phyloP scores from a whole-genome alignment of 495 filamentous ascomycete species.

The Penicillium pulvis region DNA sequence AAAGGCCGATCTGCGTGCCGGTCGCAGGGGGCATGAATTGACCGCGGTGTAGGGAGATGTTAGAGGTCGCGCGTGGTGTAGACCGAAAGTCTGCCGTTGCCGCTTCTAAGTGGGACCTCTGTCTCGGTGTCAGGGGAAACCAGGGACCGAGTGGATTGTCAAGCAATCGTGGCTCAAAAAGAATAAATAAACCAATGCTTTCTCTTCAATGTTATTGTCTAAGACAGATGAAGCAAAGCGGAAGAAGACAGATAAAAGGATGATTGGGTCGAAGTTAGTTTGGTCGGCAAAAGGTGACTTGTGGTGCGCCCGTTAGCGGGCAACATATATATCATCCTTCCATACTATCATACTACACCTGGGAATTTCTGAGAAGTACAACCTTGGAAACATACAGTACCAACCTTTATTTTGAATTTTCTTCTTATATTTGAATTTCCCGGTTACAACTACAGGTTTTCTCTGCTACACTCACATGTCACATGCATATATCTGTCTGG shows the following conservation, averaged over 20 bases:
- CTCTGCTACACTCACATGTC: too few relatives aligned
- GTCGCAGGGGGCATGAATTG: conserved; percentile 30
- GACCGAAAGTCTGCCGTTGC: conserved; percentile 33
- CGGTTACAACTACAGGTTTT: too few relatives aligned
- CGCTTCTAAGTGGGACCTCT: conserved; percentile 33
- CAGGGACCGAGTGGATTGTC: conserved; percentile 28
- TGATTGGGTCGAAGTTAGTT: conserved; percentile 25
- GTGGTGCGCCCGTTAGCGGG: conserved; percentile 11
- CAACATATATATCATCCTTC: conserved; percentile 3
- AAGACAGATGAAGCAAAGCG: not conserved
- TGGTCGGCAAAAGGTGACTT: conserved; percentile 23
- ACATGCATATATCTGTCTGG: too few relatives aligned
- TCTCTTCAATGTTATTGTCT: not conserved
- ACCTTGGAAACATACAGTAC: too few relatives aligned
- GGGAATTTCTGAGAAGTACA: not conserved
- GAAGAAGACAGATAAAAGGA: conserved; percentile 11
- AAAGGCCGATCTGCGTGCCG: conserved; percentile 32
- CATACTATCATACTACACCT: not conserved
- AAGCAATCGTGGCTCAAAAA: conserved; percentile 1
- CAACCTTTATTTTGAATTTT: too few relatives aligned
- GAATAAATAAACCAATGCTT: conserved; percentile 8
- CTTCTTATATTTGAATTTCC: too few relatives aligned
- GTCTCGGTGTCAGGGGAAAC: conserved; percentile 36
- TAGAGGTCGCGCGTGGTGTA: conserved; percentile 25
- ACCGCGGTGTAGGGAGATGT: conserved; percentile 20